These are phyloP conservation scores for Dujonia santamariae DNA, from an alignment of 1,139 yeast species.

Conservation along the genomic window DNA sequence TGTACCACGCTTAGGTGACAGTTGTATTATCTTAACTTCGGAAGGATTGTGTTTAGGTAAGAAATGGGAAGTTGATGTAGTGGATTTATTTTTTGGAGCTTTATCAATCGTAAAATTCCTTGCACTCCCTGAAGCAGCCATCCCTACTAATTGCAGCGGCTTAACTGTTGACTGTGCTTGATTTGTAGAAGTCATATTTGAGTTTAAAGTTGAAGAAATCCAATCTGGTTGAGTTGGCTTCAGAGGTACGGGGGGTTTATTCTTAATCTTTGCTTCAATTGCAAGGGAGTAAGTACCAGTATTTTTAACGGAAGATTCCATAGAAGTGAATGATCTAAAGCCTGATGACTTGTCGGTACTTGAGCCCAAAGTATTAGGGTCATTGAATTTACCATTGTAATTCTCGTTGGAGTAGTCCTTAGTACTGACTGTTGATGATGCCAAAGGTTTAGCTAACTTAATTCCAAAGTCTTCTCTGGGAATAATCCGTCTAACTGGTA, in stretches of 20 bases:
- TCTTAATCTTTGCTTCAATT: constrained; percentile 4
- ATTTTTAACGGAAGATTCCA: constrained; percentile 16
- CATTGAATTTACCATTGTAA: too few relatives aligned
- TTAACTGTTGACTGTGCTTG: constrained; percentile 11
- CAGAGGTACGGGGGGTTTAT: constrained; percentile 11
- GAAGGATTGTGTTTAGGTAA: constrained; percentile 4
- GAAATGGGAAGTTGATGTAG: constrained; percentile 4
- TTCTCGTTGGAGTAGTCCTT: background rate
- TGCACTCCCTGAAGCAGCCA: constrained; percentile 4
- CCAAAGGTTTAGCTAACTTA: constrained; percentile 21
- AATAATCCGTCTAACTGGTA: constrained; percentile 1
- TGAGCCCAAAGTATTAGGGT: background rate
- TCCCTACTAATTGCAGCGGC: constrained; percentile 8
- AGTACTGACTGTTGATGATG: constrained; percentile 4
- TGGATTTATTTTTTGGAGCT: background rate
- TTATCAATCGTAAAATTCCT: background rate
- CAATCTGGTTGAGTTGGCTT: constrained; percentile 8
- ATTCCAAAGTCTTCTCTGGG: constrained; percentile 12
- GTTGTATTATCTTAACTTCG: constrained; percentile 1
- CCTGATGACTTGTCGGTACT: background rate
- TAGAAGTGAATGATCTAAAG: constrained; percentile 20
- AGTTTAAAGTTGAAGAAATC: constrained; percentile 15
- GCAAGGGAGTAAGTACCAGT: background rate
- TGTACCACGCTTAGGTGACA: constrained; percentile 3
- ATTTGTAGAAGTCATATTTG: constrained; percentile 10